These are phyloP conservation scores for Priceomyces carsonii DNA, from an alignment of 805 yeast genomes.

Conservation along the genomic window DNA sequence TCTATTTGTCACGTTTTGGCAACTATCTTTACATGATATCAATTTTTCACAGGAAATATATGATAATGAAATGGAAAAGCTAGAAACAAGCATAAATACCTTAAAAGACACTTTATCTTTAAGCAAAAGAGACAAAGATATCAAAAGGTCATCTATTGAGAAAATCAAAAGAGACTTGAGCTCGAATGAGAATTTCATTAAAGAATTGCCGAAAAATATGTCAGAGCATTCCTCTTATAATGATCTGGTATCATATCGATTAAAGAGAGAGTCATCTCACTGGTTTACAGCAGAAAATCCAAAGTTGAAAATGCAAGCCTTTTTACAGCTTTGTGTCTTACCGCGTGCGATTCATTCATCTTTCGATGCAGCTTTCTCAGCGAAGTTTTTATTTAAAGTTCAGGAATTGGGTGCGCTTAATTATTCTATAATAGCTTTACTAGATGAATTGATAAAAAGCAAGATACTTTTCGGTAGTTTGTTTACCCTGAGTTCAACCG, in stretches of 20 bases:
- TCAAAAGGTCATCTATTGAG: conserved; percentile 18
- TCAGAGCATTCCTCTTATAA: conserved; percentile 46
- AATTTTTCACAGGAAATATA: conserved; percentile 54
- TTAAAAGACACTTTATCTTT: conserved; percentile 34
- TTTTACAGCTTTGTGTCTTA: conserved; percentile 65
- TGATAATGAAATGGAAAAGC: conserved; percentile 42
- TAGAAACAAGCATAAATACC: conserved; percentile 35
- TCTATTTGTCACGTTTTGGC: conserved; percentile 72
- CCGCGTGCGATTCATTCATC: conserved; percentile 82
- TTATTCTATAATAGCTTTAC: conserved; percentile 36
- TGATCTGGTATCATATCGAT: conserved; percentile 24
- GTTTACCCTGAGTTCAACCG: conserved; percentile 69
- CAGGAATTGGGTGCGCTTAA: conserved; percentile 39
- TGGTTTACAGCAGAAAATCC: conserved; percentile 39
- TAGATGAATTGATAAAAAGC: conserved; percentile 49
- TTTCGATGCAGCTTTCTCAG: conserved; percentile 73
- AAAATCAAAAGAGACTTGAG: conserved; percentile 23
- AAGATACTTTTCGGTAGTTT: conserved; percentile 57
- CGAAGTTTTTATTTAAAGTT: conserved; percentile 57
- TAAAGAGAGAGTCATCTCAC: conserved; percentile 21
- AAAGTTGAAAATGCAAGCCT: conserved; percentile 17
- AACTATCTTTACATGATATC: conserved; percentile 68
- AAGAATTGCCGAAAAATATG: conserved; percentile 38
- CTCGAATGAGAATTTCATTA: conserved; percentile 24
- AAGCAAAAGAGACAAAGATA: conserved; percentile 26